Base-by-base conservation (phyloP, 345 rosid genomes). In the Pugionium cornutum region DNA sequence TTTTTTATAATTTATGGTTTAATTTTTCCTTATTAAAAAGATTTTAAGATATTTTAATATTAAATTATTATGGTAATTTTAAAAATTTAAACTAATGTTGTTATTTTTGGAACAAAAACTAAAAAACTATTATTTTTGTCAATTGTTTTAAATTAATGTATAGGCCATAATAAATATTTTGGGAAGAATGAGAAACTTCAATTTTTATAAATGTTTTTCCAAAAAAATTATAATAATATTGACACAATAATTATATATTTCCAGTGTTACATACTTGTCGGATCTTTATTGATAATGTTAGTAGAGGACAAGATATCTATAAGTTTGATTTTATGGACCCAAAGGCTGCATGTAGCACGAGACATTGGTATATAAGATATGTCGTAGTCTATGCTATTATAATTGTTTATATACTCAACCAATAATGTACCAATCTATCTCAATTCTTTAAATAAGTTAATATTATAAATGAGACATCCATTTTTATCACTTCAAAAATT, bases 311-410 rank as follows among this genome's bases (percentile, higher is more conserved):
- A 62, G 64, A 62, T 55, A 46, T 70, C 69, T 70, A 53, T 46
- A 70, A 33, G 47, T 50, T 70, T 61, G 75, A 70, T 62, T 6
- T 63, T 39, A 63, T 55, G 69, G 75, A 63, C 69, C 75, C 62
- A 5, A 32, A 40, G 51, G 64, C 75, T 63, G 68, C 64, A 71
- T 55, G 75, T 54, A 47, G 58, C 64, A 71, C 64, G 64, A 63
- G 64, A 63, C 69, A 70, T 63, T 26, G 43, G 46, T 45, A 58
- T 45, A 58, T 63, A 45, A 55, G 58, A 70, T 69, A 50, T 70
- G 63, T 54, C 64, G 2, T 47, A 45, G 7, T 39, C 45, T 50
- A 31, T 62, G 44, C 39, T 37, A 37, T 54, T 48, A 37, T 5
- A 47, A 28, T 8, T 34, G 25, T 47, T 2, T 37, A 11, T 42